Percentiles rank a stretch among this genome's conserved stretches.
These are phyloP conservation scores for Hypomontagnella submonticulosa DNA, from an alignment of 495 filamentous ascomycete genomes.

Conservation along the genomic window DNA sequence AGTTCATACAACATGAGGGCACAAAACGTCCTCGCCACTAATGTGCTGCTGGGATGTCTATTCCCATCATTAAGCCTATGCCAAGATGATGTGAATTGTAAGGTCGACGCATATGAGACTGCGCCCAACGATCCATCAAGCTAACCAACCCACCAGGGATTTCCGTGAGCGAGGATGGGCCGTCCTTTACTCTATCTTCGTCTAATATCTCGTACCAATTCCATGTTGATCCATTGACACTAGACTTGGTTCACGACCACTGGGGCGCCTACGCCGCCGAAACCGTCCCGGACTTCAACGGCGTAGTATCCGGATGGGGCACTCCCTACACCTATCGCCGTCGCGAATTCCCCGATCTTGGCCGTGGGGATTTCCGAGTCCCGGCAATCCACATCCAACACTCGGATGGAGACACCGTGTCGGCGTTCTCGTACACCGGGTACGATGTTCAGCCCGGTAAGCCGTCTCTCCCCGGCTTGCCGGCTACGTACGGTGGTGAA, in stretches of 20 bases:
- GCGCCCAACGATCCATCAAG: constrained; percentile 37
- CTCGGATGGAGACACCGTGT: constrained; percentile 61
- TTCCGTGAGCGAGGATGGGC: constrained; percentile 53
- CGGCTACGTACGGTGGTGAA: constrained; percentile 60
- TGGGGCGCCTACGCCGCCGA: constrained; percentile 62
- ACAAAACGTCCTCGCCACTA: constrained; percentile 15
- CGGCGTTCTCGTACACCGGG: constrained; percentile 60
- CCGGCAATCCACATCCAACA: constrained; percentile 65
- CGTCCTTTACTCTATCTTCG: constrained; percentile 60
- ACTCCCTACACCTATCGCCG: constrained; percentile 57
- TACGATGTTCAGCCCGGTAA: constrained; percentile 59
- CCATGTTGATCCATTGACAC: constrained; percentile 61
- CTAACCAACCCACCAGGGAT: constrained; percentile 52
- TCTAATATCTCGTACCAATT: constrained; percentile 64
- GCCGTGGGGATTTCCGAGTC: constrained; percentile 64
- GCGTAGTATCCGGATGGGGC: constrained; percentile 59
- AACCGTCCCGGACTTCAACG: constrained; percentile 44
- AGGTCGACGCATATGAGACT: constrained; percentile 9
- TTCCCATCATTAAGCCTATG: constrained; percentile 40
- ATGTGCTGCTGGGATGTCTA: constrained; percentile 27
- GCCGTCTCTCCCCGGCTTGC: constrained; percentile 58
- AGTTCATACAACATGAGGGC: constrained; percentile 26
- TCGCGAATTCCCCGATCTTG: constrained; percentile 66
- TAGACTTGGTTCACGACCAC: constrained; percentile 63
- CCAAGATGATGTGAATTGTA: constrained; percentile 41